Evolutionary conservation across 768 basidiomycete genomes (phyloP), one percentile per base, ranked within the genome.

Genomic region (Pleurotus salmoneostramineus): DNA sequence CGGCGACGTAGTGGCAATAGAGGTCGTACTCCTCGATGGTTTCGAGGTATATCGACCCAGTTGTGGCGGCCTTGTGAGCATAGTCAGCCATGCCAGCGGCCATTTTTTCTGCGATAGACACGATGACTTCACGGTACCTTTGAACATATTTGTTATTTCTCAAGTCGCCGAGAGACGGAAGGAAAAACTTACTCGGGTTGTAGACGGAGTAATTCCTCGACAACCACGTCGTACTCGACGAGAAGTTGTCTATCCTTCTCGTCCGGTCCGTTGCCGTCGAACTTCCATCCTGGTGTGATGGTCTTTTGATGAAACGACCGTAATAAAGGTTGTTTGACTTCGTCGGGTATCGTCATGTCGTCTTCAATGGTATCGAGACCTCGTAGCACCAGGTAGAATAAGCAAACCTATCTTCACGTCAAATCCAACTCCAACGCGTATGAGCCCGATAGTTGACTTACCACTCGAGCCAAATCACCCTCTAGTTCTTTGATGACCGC

Each of bases 1-100:
- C 96, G 0, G 96, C 96, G 63, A 98, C 96, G 68, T 95, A 98
- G 71, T 99, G 96, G 69, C 96, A 99, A 73, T 99, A 99, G 11
- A 99, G 82, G 70, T 98, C 93, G 74, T 95, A 99, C 63, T 97
- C 94, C 37, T 84, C 77, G 55, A 94, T 73, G 5, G 88, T 85
- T 46, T 84, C 81, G 56, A 97, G 80, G 65, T 88, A 88, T 61
- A 85, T 80, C 45, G 82, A 75, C 51, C 85, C 86, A 0, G 84
- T 84, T 4, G 87, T 74, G 4, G 88, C 87, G 4, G 92, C 87
- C 62, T 87, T 85, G 72, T 92, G 91, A 0, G 93, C 87, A 66
- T 89, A 98, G 71, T 96, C 93, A 21, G 97, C 94, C 96, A 99
- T 99, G 15, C 96, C 96, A 3, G 73, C 78, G 56, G 87, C 87